Evolutionary conservation across 139 green algal species (phyloP), one percentile per base, ranked within the genome.

Genomic region (Auxenochlorella protothecoides): DNA sequence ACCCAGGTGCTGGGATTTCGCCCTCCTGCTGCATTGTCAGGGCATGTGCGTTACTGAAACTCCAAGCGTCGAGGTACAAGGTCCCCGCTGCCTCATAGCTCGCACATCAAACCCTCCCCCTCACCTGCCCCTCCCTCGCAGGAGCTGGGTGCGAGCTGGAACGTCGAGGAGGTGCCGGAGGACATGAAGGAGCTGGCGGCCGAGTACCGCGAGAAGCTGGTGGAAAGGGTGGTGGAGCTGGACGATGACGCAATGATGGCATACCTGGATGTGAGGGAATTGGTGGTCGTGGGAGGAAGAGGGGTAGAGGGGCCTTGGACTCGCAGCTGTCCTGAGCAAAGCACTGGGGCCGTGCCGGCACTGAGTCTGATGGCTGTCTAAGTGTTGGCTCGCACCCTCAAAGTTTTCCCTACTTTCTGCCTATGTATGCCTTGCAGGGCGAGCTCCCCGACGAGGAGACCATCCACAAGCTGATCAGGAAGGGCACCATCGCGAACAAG

Each of bases 121-220:
- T 44, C 27, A 44, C 27, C 27, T 44, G 27, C 27, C 27, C 27
- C 27, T 44, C 27, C 27, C 27, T 44, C 27, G 66, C 74, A 98
- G 85, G 91, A 99, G 84, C 85, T 99, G 77, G 95, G 95, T 59
- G 93, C 95, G 54, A 89, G 77, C 68, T 98, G 93, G 69, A 85
- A 97, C 0, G 79, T 88, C 65, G 12, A 78, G 13, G 87, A 76
- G 57, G 98, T 99, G 76, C 95, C 88, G 7, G 93, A 80, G 12
- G 91, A 97, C 74, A 73, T 96, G 71, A 74, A 86, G 74, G 93
- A 93, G 10, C 70, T 93, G 79, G 87, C 89, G 0, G 65, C 82
- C 13, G 91, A 98, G 84, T 98, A 89, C 69, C 84, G 88, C 59
- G 87, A 93, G 73, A 91, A 91, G 78, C 78, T 99, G 69, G 73